These are phyloP conservation scores for Lactarius sp. DNA, from an alignment of 768 basidiomycete genomes.

Conservation along the genomic window DNA sequence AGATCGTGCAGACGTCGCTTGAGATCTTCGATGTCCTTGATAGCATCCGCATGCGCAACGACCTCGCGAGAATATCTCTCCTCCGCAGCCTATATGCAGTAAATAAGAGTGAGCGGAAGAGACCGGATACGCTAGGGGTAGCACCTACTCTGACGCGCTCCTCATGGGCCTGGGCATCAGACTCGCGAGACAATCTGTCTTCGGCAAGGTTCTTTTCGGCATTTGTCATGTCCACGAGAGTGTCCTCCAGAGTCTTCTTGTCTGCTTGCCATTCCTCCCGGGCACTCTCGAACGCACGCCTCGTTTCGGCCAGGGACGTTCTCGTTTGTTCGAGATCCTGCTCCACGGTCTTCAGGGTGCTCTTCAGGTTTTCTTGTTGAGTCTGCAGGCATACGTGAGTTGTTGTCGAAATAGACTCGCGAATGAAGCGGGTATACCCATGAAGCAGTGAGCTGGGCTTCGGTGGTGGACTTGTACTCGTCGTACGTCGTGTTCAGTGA, in stretches of 20 bases:
- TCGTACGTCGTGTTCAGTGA: conserved; percentile 70
- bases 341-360: conserved; percentile 50
- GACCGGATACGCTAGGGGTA: not conserved
- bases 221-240: conserved; percentile 73
- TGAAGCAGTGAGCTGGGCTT: conserved; percentile 58
- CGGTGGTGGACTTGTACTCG: conserved; percentile 70
- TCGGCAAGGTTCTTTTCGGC: conserved; percentile 65
- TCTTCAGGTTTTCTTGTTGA: conserved; percentile 58
- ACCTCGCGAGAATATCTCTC: conserved; percentile 77
- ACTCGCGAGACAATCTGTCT: conserved; percentile 58
- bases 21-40: conserved; percentile 63
- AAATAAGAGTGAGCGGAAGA: conserved; percentile 4
- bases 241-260: conserved; percentile 77
- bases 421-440: conserved; percentile 46
- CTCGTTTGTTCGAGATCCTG: conserved; percentile 49
- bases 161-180: conserved; percentile 60
- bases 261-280: conserved; percentile 68
- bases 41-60: conserved; percentile 79
- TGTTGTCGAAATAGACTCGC: not conserved
- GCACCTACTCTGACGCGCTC: conserved; percentile 58
- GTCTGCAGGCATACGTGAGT: conserved; percentile 40
- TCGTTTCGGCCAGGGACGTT: conserved; percentile 51
- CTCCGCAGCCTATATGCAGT: conserved; percentile 54
- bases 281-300: conserved; percentile 63
- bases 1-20: conserved; percentile 55